Base-by-base conservation (phyloP, 2,329 filamentous ascomycete genomes). In the Trichoderma citrinoviride region DNA sequence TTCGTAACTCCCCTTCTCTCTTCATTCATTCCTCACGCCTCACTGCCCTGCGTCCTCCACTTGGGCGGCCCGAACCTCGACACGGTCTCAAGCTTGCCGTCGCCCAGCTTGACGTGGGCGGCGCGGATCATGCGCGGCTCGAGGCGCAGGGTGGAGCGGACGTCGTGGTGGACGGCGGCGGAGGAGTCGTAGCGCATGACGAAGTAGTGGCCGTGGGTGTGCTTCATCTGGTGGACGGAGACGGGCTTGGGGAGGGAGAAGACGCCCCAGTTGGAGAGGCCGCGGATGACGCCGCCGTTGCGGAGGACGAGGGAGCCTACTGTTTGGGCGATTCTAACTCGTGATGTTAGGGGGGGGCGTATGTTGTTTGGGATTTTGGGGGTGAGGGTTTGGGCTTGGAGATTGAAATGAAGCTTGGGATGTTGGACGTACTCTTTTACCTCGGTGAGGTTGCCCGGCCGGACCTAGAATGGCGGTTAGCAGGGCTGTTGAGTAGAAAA, bases 161-260 rank as follows among this genome's bases (percentile, higher is more conserved):
- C 85, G 49, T 87, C 83, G 69, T 90, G 81, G 78, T 98, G 94
- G 7, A 91, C 89, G 57, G 82, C 77, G 7, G 88, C 80, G 66
- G 88, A 90, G 64, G 90, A 81, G 77, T 99, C 95, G 83, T 97
- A 99, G 72, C 95, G 91, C 90, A 99, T 91, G 74, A 96, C 90
- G 78, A 99, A 99, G 84, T 99, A 96, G 82, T 98, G 93, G 63
- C 95, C 95, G 71, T 88, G 85, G 69, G 86, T 86, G 84, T 98
- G 90, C 70, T 87, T 88, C 71, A 90, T 87, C 80, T 97, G 93
- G 78, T 96, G 89, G 75, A 90, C 89, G 67, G 88, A 89, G 66
- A 89, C 84, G 67, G 92, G 87, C 70, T 88, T 90, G 54, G 95
- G 94, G 19, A 99, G 89, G 54, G 89, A 84, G 80, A 95, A 97